Evolutionary conservation across 108 stramenopile genomes (phyloP), one percentile per base, ranked within the genome.

Genomic region (Pseudonitzschia delicatissima): DNA sequence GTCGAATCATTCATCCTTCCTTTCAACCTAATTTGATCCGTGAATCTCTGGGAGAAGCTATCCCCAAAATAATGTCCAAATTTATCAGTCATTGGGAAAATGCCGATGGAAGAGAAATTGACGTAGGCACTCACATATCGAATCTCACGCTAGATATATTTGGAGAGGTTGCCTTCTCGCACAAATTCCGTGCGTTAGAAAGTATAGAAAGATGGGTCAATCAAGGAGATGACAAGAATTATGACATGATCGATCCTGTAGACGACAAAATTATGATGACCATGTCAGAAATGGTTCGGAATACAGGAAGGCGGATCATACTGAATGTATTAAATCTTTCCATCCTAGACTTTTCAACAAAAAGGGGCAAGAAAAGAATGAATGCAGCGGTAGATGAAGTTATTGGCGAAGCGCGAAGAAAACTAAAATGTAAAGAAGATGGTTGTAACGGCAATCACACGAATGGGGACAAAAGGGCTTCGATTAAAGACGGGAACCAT

Each of bases 1-100:
- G 86, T 31, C 63, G 76, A 57, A 87, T 87, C 6, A 75, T 84
- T 48, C 86, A 87, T 32, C 83, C 86, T 3, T 69, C 81, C 20
- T 87, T 87, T 65, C 44, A 70, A 29, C 69, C 62, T 4, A 27
- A 59, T 17, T 42, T 74, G 26, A 48, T 84, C 0, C 77, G 72
- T 62, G 76, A 81, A 37, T 39, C 64, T 9, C 55, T 87, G 44
- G 65, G 73, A 21, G 32, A 72, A n/a, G 39, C 29, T 37, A 63
- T 82, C 21, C 82, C 83, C 6, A 40, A 35, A 7, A 37, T 72
- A 9, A 58, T 72, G 9, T 23, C 52, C 0, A 53, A 34, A 20
- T 66, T 87, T 20, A 61, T 84, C 17, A 40, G 57, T 3, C 71
- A 45, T n/a, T 87, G 86, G 86, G 32, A 55, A 33, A 72, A 79